Percentiles rank a stretch among this genome's conserved stretches.
Evolutionary conservation across 1,139 yeast genomes (phyloP).

Genomic region (Taiozyma sp.): DNA sequence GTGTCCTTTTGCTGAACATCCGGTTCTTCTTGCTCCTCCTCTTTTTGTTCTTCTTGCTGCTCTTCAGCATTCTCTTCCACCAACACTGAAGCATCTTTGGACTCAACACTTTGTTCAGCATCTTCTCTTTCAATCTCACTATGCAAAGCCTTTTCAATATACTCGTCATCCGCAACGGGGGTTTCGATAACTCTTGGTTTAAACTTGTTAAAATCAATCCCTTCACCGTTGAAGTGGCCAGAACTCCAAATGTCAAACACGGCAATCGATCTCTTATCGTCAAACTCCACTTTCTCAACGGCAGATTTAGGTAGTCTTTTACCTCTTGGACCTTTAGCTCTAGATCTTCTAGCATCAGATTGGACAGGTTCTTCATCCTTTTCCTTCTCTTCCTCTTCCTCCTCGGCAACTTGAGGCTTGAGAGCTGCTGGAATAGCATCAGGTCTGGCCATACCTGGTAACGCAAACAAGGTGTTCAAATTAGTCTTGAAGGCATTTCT

Average conservation of each 20-base stretch:
- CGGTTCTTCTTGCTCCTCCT: too few species aligned
- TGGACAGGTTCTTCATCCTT: neutral
- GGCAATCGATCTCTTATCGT: constrained; percentile 26
- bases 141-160: neutral
- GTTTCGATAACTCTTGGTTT: neutral
- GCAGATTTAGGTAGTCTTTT: constrained; percentile 68
- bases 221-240: constrained; percentile 10
- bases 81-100: neutral
- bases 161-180: neutral
- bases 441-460: constrained; percentile 56
- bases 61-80: neutral
- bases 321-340: constrained; percentile 77
- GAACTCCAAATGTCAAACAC: constrained; percentile 20
- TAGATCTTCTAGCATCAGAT: constrained; percentile 37
- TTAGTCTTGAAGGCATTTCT: constrained; percentile 47
- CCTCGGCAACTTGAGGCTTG: constrained; percentile 8
- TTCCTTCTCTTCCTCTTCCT: constrained; percentile 9
- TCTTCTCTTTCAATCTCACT: constrained; percentile 1
- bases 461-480: constrained; percentile 55
- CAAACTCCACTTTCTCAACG: constrained; percentile 41
- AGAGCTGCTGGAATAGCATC: constrained; percentile 14
- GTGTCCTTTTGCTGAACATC: neutral
- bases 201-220: neutral
- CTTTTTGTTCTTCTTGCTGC: too few species aligned
- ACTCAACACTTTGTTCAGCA: neutral